phyloP scores from a whole-genome alignment of 805 yeast species.

The Candida patagonica region DNA sequence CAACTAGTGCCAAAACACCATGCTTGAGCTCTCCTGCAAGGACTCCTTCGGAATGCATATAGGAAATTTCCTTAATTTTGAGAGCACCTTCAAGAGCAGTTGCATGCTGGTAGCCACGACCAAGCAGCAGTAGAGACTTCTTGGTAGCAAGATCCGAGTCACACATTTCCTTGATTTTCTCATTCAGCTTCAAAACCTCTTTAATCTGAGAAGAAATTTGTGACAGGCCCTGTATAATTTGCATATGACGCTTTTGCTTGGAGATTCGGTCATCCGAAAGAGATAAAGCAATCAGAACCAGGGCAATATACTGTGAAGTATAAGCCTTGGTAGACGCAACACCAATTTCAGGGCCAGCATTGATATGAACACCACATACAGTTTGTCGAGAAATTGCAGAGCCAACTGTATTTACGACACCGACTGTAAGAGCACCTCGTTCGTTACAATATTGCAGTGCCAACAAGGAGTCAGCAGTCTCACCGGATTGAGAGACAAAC shows the following conservation, averaged over 20 bases:
- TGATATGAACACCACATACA: conserved; percentile 98
- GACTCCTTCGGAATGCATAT: conserved; percentile 99
- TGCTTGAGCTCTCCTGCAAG: conserved; percentile 98
- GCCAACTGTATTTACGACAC: conserved; percentile 96
- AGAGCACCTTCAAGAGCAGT: conserved; percentile 97
- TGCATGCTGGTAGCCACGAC: conserved; percentile 97
- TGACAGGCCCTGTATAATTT: conserved; percentile 78
- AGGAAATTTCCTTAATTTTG: conserved; percentile 95
- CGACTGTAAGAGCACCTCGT: conserved; percentile 94
- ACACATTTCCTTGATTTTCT: conserved; percentile 67
- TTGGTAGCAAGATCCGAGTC: conserved; percentile 62
- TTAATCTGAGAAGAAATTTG: conserved; percentile 79
- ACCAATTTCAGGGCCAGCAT: conserved; percentile 99
- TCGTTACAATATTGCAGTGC: conserved; percentile 94
- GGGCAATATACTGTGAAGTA: conserved; percentile 95
- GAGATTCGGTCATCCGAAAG: conserved; percentile 86
- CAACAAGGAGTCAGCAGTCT: conserved; percentile 94
- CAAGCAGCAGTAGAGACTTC: conserved; percentile 80
- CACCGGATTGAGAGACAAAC: conserved; percentile 98
- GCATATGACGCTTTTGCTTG: conserved; percentile 62
- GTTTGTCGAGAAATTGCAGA: conserved; percentile 94
- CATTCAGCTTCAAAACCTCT: conserved; percentile 64
- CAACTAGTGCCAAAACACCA: conserved; percentile 95
- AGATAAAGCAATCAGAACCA: conserved; percentile 94
- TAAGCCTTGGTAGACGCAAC: conserved; percentile 99